phyloP scores from a whole-genome alignment of 768 basidiomycete genomes.

The Chlorophyllum brunneum region DNA sequence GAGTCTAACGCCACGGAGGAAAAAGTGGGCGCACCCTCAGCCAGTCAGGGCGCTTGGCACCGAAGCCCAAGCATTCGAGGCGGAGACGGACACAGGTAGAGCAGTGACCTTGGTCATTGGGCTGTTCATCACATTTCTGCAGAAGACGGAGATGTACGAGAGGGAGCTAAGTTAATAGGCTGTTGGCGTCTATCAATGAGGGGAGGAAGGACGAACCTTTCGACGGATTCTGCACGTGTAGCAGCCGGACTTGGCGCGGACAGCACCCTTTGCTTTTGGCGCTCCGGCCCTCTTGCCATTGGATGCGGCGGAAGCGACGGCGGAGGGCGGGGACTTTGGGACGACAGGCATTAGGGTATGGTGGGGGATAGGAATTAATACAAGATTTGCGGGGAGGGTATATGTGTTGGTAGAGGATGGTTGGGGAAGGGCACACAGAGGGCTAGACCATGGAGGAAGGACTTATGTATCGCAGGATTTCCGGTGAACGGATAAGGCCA shows the following conservation, averaged over 20 bases:
- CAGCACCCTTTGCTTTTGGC: constrained; percentile 76
- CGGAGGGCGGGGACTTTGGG: constrained; percentile 38
- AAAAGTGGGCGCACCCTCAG: constrained; percentile 53
- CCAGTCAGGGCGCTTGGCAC: constrained; percentile 83
- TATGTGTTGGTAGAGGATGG: constrained; percentile 15
- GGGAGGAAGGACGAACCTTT: constrained; percentile 49
- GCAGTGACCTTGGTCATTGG: constrained; percentile 58
- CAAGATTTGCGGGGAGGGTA: constrained; percentile 14
- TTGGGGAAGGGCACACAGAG: constrained; percentile 1
- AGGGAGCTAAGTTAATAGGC: no score
- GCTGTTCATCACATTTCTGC: constrained; percentile 84
- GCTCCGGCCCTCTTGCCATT: constrained; percentile 29
- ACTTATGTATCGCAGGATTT: constrained; percentile 5
- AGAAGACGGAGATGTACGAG: constrained; percentile 14
- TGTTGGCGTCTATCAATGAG: neutral
- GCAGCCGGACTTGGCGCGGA: constrained; percentile 84
- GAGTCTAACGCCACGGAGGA: neutral
- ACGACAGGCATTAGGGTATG: constrained; percentile 33
- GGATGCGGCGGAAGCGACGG: constrained; percentile 26
- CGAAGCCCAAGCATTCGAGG: constrained; percentile 84
- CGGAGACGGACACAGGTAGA: constrained; percentile 74
- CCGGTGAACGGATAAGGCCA: neutral
- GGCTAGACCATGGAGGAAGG: constrained; percentile 9
- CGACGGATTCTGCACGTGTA: constrained; percentile 85
- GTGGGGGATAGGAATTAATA: neutral